These are phyloP conservation scores for Exophiala oligosperma DNA, from an alignment of 2,329 filamentous ascomycete genomes.

Conservation along the genomic window DNA sequence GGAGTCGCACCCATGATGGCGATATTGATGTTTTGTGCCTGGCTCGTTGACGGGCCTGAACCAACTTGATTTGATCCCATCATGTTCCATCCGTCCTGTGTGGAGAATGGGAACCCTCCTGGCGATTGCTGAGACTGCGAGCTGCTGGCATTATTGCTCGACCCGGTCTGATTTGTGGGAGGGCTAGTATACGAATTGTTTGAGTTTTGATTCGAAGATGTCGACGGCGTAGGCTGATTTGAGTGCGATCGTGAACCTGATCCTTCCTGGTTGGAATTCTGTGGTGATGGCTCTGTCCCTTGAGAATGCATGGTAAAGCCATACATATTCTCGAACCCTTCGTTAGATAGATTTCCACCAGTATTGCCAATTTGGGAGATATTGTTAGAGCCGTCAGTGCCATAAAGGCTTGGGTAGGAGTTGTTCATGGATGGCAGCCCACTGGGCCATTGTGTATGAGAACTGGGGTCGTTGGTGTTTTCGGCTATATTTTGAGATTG, in stretches of 20 bases:
- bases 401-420: slow-evolving; percentile 14
- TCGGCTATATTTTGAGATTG: slow-evolving; percentile 15
- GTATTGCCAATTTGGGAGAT: background rate
- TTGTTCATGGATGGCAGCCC: background rate
- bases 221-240: slow-evolving; percentile 26
- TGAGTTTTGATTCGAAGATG: slow-evolving; percentile 19
- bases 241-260: slow-evolving; percentile 23
- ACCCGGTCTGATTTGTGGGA: slow-evolving; percentile 14
- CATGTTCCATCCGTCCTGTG: slow-evolving; percentile 6
- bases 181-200: slow-evolving; percentile 25
- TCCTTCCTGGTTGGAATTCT: slow-evolving; percentile 15
- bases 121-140: slow-evolving; percentile 11
- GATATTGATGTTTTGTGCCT: slow-evolving; percentile 5
- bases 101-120: slow-evolving; percentile 5
- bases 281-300: slow-evolving; percentile 20
- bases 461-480: background rate
- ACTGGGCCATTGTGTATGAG: slow-evolving; percentile 1
- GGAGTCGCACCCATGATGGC: slow-evolving; percentile 23
- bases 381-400: slow-evolving; percentile 6
- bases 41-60: background rate
- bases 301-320: slow-evolving; percentile 11
- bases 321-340: slow-evolving; percentile 16
- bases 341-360: background rate
- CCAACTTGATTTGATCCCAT: background rate
- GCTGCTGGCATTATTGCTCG: slow-evolving; percentile 9